phyloP scores from a whole-genome alignment of 345 rosid genomes.

The Linum tenue region DNA sequence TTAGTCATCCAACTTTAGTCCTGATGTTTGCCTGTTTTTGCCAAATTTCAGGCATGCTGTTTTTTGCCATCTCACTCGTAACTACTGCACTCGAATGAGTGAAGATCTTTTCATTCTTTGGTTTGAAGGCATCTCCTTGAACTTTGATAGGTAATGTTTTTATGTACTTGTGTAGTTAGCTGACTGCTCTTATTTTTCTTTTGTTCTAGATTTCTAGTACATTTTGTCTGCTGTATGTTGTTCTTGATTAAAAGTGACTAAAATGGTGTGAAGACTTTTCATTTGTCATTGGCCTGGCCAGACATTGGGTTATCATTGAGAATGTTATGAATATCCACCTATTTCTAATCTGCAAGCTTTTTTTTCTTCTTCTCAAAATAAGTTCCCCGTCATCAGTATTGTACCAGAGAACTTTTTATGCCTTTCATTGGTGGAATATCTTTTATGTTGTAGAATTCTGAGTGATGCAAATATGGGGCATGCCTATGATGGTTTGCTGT shows the following conservation, averaged over 20 bases:
- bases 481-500: conserved; percentile 71
- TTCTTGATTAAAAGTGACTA: no score
- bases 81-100: conserved; percentile 45
- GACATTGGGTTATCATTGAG: background rate
- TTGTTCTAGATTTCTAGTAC: background rate
- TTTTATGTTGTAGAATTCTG: conserved; percentile 52
- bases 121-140: conserved; percentile 73
- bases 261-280: background rate
- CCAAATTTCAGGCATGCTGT: conserved; percentile 56
- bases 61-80: conserved; percentile 58
- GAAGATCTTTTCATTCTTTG: conserved; percentile 55
- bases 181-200: background rate
- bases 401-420: background rate
- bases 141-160: conserved; percentile 59
- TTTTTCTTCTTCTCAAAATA: no score
- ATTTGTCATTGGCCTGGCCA: background rate
- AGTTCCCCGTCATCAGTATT: background rate
- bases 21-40: background rate
- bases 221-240: background rate
- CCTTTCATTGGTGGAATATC: conserved; percentile 10
- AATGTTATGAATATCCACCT: background rate
- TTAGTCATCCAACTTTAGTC: background rate
- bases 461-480: conserved; percentile 64
- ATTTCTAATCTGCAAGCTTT: background rate
- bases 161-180: no score